These are phyloP conservation scores for Xylaria hypoxylon DNA, from an alignment of 2,329 filamentous ascomycete genomes.

Conservation along the genomic window DNA sequence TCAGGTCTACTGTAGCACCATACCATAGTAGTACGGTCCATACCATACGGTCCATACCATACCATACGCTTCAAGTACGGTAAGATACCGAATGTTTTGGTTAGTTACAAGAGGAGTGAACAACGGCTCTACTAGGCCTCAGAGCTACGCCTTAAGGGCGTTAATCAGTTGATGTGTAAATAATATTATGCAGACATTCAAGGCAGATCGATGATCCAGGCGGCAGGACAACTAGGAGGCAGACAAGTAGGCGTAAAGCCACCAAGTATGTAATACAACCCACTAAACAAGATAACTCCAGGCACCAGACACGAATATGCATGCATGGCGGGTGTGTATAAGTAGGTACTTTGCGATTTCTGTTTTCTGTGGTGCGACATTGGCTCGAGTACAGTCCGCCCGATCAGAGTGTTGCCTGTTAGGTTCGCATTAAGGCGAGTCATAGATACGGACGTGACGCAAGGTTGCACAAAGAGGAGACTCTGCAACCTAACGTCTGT, in stretches of 20 bases:
- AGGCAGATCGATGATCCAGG: neutral
- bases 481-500: neutral
- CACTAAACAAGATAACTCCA: constrained; percentile 7
- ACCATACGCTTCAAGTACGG: neutral
- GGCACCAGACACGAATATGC: constrained; percentile 29
- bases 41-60: too few relatives aligned
- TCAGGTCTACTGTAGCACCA: neutral
- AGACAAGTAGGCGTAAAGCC: constrained; percentile 30
- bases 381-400: constrained; percentile 25
- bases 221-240: constrained; percentile 18
- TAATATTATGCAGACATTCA: neutral
- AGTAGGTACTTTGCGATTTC: neutral
- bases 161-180: neutral
- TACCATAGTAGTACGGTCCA: too few relatives aligned
- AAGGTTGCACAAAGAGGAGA: constrained; percentile 10
- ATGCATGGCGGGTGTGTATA: constrained; percentile 11
- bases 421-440: constrained; percentile 18
- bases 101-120: neutral
- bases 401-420: constrained; percentile 26
- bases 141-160: neutral
- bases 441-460: constrained; percentile 13
- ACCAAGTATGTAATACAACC: constrained; percentile 14
- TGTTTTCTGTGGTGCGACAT: constrained; percentile 10
- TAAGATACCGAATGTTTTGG: neutral
- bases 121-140: neutral